Percentiles rank a stretch among this genome's conserved stretches.
Conservation (phyloP, 148 eudicot species). For the Selenicereus undatus region DNA sequence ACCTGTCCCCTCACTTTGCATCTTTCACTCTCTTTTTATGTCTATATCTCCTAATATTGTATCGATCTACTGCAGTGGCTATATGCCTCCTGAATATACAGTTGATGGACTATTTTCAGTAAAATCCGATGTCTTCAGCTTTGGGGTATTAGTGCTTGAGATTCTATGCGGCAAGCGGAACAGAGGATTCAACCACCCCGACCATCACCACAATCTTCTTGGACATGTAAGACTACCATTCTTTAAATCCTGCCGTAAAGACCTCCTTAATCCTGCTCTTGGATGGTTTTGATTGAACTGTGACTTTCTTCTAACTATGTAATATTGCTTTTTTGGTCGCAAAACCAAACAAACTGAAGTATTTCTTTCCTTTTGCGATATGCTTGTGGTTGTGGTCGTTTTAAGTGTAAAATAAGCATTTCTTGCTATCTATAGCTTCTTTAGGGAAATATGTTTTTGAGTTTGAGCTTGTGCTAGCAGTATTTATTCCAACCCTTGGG, state of each 20-base stretch:
- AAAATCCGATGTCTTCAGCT: conserved; percentile 30
- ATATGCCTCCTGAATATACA: conserved; percentile 26
- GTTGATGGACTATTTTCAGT: conserved; percentile 26
- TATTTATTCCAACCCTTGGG: too few relatives aligned
- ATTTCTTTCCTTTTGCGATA: too few relatives aligned
- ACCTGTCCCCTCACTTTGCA: background rate
- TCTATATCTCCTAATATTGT: background rate
- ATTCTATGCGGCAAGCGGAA: conserved; percentile 24
- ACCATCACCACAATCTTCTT: conserved; percentile 24
- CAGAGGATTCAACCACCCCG: conserved; percentile 25
- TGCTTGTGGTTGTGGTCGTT: too few relatives aligned
- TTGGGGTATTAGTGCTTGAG: conserved; percentile 28
- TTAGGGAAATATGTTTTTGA: too few relatives aligned
- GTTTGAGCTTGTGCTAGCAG: too few relatives aligned
- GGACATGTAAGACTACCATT: conserved; percentile 24
- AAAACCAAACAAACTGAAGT: too few relatives aligned
- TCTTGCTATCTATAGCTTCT: too few relatives aligned
- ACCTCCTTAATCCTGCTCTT: background rate
- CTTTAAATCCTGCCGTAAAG: background rate
- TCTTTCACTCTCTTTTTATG: background rate
- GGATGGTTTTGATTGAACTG: too few relatives aligned
- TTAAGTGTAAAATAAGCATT: too few relatives aligned
- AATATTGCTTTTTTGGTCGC: too few relatives aligned
- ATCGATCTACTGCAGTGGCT: conserved; percentile 20
- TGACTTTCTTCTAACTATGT: too few relatives aligned